Evolutionary conservation across 1,139 yeast genomes (phyloP).

Genomic region (Blastobotrys illinoisensis): DNA sequence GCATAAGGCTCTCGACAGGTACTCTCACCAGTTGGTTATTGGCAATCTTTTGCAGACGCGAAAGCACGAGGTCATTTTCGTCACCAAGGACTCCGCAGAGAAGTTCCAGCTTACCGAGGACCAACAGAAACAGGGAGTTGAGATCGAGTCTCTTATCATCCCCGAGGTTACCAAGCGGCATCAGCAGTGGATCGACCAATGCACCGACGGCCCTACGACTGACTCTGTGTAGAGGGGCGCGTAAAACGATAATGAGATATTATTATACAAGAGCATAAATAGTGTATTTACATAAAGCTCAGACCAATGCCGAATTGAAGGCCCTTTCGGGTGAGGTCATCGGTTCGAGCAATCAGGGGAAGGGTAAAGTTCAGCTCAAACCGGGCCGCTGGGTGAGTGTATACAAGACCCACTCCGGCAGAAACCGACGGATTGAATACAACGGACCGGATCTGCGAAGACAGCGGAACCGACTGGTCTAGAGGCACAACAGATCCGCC

Average conservation of each 20-base stretch:
- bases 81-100: constrained; percentile 42
- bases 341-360: constrained; percentile 61
- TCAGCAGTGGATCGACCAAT: constrained; percentile 46
- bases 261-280: constrained; percentile 1
- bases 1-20: constrained; percentile 67
- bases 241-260: background rate
- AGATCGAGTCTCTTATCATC: constrained; percentile 70
- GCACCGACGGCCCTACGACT: background rate
- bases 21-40: constrained; percentile 89
- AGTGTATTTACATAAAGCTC: constrained; percentile 53
- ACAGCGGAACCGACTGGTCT: constrained; percentile 26
- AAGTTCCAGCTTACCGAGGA: constrained; percentile 51
- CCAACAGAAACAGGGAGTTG: constrained; percentile 41
- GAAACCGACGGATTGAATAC: constrained; percentile 29
- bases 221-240: background rate
- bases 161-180: constrained; percentile 69
- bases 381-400: constrained; percentile 83
- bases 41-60: constrained; percentile 90
- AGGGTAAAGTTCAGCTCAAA: constrained; percentile 83
- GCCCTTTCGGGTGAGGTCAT: constrained; percentile 75
- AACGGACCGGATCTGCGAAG: constrained; percentile 27
- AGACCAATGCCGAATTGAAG: constrained; percentile 90
- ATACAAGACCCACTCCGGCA: constrained; percentile 59
- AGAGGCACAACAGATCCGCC: constrained; percentile 61
- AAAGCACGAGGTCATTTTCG: constrained; percentile 83